Base-by-base conservation (phyloP, 257 asterid species). In the Solanum megistacrolobum region DNA sequence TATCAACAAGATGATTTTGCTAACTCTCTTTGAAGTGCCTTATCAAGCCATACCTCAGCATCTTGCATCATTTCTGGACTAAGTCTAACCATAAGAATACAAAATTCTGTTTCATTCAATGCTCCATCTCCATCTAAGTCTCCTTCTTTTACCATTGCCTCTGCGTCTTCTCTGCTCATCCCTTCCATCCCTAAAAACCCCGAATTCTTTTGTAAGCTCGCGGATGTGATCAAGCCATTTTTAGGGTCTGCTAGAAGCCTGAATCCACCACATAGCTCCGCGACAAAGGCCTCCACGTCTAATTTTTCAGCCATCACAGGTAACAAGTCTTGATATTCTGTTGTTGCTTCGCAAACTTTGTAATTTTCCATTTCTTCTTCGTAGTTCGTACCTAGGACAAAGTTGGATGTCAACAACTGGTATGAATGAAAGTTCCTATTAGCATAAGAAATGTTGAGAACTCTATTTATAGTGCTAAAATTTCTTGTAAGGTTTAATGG, bases 61-160 rank as follows among this genome's bases (percentile, higher is more conserved):
- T 96, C 95, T 38, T 93, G 91, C 98, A 96, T 96, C 93, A 95
- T 93, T 35, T 90, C 98, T 0, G 99, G 98, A 88, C 99, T 94
- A 5, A 95, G 95, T 89, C 98, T 96, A 7, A 95, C 94, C 99
- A 96, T 94, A 10, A 96, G 91, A 32, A 95, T 89, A 83, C 99
- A 95, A 66, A 95, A 96, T 69, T 96, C 99, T 0, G 91, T 94
- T 39, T 96, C 87, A 52, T 91, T 92, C 3, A 96, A 91, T 2
- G 95, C 93, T 6, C 96, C 98, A 31, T 95, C 98, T 12, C 96
- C 93, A 43, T 96, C 96, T 12, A 96, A 87, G 73, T 95, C 98
- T 3, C 98, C 98, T 88, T 96, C 96, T 41, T 84, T 90, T 18
- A 95, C 96, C 98, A 94, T 94, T 16, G 92, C 95, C 62, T 89